Evolutionary conservation across 2,329 filamentous ascomycete genomes (phyloP).

Genomic region (Colletotrichum salicis): DNA sequence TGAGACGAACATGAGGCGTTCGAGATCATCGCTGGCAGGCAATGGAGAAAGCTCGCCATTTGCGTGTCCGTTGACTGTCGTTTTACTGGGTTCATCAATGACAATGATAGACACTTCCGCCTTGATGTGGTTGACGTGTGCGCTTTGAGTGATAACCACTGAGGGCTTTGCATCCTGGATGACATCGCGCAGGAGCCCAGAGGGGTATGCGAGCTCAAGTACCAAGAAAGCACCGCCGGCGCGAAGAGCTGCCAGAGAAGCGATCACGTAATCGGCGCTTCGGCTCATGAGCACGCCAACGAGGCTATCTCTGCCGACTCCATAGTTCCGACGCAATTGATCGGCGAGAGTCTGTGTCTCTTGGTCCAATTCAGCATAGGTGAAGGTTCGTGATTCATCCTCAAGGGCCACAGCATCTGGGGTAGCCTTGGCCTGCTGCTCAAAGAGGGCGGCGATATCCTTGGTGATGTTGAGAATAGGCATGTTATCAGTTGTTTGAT

Average conservation of each 20-base stretch:
- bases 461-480: constrained; percentile 75
- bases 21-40: constrained; percentile 74
- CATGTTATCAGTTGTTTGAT: constrained; percentile 55
- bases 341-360: constrained; percentile 73
- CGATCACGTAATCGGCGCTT: constrained; percentile 82
- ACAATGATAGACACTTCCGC: constrained; percentile 71
- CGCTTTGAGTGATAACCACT: constrained; percentile 75
- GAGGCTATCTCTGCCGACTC: constrained; percentile 77
- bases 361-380: constrained; percentile 77
- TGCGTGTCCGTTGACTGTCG: constrained; percentile 29
- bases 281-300: constrained; percentile 81
- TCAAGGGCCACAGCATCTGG: constrained; percentile 78
- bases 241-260: constrained; percentile 79
- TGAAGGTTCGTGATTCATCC: constrained; percentile 73
- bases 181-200: constrained; percentile 78
- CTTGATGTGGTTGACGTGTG: constrained; percentile 74
- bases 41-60: constrained; percentile 52
- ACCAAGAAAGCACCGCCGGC: constrained; percentile 85
- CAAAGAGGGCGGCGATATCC: constrained; percentile 78
- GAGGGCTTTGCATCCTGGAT: constrained; percentile 78
- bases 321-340: constrained; percentile 72
- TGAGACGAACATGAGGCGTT: constrained; percentile 81
- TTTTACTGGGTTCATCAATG: constrained; percentile 62
- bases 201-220: constrained; percentile 81
- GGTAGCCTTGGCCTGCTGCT: constrained; percentile 73